phyloP scores from a whole-genome alignment of 2,329 filamentous ascomycete species.

The Cephalotrichum gorgonifer region DNA sequence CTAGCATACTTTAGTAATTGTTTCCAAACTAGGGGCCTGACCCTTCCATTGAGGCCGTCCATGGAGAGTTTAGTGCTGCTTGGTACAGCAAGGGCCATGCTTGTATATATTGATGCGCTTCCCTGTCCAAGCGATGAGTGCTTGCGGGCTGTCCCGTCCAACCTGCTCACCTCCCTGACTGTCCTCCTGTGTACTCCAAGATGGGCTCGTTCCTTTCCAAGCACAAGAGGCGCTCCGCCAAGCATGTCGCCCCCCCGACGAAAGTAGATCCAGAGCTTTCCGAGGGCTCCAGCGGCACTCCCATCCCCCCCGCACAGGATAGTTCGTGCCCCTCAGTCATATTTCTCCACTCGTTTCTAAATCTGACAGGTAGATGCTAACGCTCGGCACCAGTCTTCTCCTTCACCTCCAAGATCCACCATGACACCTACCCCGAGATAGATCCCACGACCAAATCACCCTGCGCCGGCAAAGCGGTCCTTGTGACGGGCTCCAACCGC shows the following conservation, averaged over 20 bases:
- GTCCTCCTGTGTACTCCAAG: neutral
- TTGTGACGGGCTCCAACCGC: slow-evolving; percentile 45
- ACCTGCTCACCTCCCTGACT: neutral
- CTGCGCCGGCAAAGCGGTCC: slow-evolving; percentile 25
- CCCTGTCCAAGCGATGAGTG: neutral
- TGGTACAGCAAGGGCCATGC: neutral
- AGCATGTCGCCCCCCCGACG: neutral
- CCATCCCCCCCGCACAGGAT: neutral
- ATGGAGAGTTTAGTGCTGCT: too few relatives aligned
- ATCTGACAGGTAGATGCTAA: too few relatives aligned
- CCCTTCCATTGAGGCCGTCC: too few relatives aligned
- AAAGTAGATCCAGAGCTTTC: neutral
- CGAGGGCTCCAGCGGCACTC: neutral
- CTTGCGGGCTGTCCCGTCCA: neutral
- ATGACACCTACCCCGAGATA: slow-evolving; percentile 44
- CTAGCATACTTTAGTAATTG: too few relatives aligned
- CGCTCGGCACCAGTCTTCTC: slow-evolving; percentile 8
- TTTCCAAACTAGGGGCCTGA: too few relatives aligned
- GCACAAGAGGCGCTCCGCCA: neutral
- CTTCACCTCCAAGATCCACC: slow-evolving; percentile 22
- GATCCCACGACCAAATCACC: slow-evolving; percentile 23
- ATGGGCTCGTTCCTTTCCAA: neutral
- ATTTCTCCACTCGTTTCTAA: neutral
- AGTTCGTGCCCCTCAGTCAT: neutral
- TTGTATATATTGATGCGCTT: neutral